These are phyloP conservation scores for Schwanniomyces etchellsii DNA, from an alignment of 1,139 yeast species.

Conservation along the genomic window DNA sequence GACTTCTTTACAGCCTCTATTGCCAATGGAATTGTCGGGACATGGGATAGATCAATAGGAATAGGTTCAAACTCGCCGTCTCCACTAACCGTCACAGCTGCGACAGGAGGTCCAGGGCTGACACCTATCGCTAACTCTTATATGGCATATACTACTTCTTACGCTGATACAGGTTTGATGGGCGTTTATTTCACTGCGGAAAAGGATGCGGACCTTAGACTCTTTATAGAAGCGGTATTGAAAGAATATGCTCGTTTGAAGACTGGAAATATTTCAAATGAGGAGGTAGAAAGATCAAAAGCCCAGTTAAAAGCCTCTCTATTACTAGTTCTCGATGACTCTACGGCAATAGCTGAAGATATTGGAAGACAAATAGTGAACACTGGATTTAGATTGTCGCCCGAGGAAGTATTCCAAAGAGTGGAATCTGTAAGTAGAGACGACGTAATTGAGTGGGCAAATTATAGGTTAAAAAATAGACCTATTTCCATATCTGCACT, in stretches of 20 bases:
- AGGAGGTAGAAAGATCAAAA: constrained; percentile 90
- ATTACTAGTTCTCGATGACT: constrained; percentile 83
- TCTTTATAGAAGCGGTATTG: constrained; percentile 66
- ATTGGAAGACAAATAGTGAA: constrained; percentile 96
- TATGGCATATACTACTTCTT: constrained; percentile 94
- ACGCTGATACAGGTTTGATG: constrained; percentile 97
- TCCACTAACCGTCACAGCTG: constrained; percentile 72
- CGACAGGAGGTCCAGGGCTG: constrained; percentile 49
- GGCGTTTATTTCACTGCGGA: constrained; percentile 92
- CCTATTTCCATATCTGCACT: constrained; percentile 88
- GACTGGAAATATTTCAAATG: constrained; percentile 67
- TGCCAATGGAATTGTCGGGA: constrained; percentile 94
- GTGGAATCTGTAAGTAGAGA: constrained; percentile 74
- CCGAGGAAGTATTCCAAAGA: constrained; percentile 84
- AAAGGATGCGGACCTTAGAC: constrained; percentile 57
- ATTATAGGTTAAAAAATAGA: constrained; percentile 67
- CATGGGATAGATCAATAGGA: constrained; percentile 94
- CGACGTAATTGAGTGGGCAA: constrained; percentile 87
- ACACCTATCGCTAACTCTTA: constrained; percentile 80
- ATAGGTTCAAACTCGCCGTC: constrained; percentile 67
- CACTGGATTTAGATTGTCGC: constrained; percentile 84
- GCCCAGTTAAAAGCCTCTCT: constrained; percentile 92
- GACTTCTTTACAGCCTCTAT: constrained; percentile 94
- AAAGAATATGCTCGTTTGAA: constrained; percentile 88
- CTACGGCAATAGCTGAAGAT: constrained; percentile 96